Evolutionary conservation across 1,284 basidiomycete species (phyloP).

Genomic region (Marasmius sp.): DNA sequence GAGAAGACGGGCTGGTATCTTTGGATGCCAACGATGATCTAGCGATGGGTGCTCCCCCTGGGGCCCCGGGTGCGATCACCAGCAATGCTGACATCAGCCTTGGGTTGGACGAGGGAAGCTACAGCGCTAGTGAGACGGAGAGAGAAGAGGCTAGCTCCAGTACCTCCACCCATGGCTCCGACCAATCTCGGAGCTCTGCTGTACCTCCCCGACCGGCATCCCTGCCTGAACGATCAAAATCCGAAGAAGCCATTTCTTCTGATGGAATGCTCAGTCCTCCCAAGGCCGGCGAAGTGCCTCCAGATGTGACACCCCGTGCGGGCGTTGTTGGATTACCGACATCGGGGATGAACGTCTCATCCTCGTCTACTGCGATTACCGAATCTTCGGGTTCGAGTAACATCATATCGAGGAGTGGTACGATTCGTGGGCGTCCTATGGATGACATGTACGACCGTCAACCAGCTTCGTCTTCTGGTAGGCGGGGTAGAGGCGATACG

Average conservation of each 20-base stretch:
- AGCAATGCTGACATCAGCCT: slow-evolving; percentile 9
- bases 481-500: background rate
- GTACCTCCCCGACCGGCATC: background rate
- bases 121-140: slow-evolving; percentile 19
- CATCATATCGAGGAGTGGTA: background rate
- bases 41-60: slow-evolving; percentile 83
- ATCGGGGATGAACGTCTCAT: slow-evolving; percentile 20
- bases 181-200: background rate
- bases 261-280: slow-evolving; percentile 3
- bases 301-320: slow-evolving; percentile 42
- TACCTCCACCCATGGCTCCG: background rate
- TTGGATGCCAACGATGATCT: slow-evolving; percentile 68
- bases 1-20: slow-evolving; percentile 38
- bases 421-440: background rate
- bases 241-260: background rate
- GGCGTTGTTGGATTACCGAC: slow-evolving; percentile 24
- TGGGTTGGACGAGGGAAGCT: slow-evolving; percentile 12
- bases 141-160: background rate
- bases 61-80: slow-evolving; percentile 67
- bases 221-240: background rate
- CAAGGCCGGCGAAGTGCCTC: slow-evolving; percentile 15
- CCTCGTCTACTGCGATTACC: slow-evolving; percentile 15
- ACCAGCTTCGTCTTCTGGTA: background rate
- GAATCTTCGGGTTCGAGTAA: background rate
- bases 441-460: background rate